These are phyloP conservation scores for Suillus tomentosus DNA, from an alignment of 768 basidiomycete genomes.

Conservation along the genomic window DNA sequence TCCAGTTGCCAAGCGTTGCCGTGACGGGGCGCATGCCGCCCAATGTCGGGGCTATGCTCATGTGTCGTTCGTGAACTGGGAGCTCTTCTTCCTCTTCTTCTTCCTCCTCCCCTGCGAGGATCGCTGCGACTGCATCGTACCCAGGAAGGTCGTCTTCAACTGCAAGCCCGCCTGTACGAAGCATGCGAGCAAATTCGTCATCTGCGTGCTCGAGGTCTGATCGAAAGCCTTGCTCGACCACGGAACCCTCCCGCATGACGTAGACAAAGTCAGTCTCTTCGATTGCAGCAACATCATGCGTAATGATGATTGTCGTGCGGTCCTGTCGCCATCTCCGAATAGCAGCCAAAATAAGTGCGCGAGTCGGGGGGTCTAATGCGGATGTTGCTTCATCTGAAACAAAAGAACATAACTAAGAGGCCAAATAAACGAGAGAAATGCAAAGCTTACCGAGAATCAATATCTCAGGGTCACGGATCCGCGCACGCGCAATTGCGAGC, in stretches of 20 bases:
- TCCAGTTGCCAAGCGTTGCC: slow-evolving; percentile 66
- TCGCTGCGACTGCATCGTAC: slow-evolving; percentile 46
- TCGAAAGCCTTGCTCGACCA: slow-evolving; percentile 85
- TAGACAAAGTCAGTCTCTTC: slow-evolving; percentile 81
- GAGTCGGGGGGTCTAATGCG: slow-evolving; percentile 83
- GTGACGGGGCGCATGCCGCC: slow-evolving; percentile 54
- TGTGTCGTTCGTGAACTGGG: slow-evolving; percentile 38
- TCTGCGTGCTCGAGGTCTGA: slow-evolving; percentile 64
- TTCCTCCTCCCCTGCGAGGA: slow-evolving; percentile 44
- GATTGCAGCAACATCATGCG: slow-evolving; percentile 92
- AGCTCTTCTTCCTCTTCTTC: slow-evolving; percentile 38
- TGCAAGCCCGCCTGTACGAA: slow-evolving; percentile 59
- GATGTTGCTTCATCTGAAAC: slow-evolving; percentile 75
- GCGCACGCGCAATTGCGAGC: slow-evolving; percentile 85
- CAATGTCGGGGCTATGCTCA: slow-evolving; percentile 41
- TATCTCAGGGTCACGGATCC: slow-evolving; percentile 82
- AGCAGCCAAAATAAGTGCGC: slow-evolving; percentile 80
- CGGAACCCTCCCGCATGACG: slow-evolving; percentile 76
- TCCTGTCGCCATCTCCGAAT: slow-evolving; percentile 68
- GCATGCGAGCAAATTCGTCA: slow-evolving; percentile 77
- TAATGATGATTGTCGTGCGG: slow-evolving; percentile 65
- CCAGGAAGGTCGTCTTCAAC: slow-evolving; percentile 41
- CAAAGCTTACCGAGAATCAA: slow-evolving; percentile 80
- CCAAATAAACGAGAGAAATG: background rate
- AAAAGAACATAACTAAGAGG: slow-evolving; percentile 11